Percentiles rank a stretch among this genome's conserved stretches.
Conservation (phyloP, 2,329 filamentous ascomycete genomes). For the Zymoseptoria pseudotritici region DNA sequence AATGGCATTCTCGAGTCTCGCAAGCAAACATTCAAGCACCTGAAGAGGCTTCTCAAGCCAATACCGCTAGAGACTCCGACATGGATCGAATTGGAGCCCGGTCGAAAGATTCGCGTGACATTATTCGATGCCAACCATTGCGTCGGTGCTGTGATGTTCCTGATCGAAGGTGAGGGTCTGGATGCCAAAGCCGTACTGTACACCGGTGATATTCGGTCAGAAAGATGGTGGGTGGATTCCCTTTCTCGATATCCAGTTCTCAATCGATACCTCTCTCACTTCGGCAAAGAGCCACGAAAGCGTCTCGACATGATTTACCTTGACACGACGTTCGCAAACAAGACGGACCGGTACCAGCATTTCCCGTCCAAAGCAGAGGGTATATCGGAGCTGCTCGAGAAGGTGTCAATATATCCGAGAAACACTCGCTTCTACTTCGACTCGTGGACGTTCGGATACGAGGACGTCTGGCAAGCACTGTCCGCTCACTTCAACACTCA, state of each 20-base stretch:
- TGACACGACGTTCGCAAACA: slow-evolving; percentile 70
- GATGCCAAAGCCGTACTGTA: slow-evolving; percentile 64
- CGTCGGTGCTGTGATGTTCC: slow-evolving; percentile 82
- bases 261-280: slow-evolving; percentile 60
- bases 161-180: slow-evolving; percentile 65
- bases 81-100: slow-evolving; percentile 63
- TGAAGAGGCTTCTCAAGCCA: slow-evolving; percentile 66
- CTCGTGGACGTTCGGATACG: slow-evolving; percentile 88
- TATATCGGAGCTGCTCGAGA: slow-evolving; percentile 62
- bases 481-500: slow-evolving; percentile 60
- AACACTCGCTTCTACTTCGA: slow-evolving; percentile 78
- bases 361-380: slow-evolving; percentile 67
- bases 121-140: slow-evolving; percentile 91
- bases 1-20: slow-evolving; percentile 69
- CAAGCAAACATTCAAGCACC: slow-evolving; percentile 67
- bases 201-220: slow-evolving; percentile 80
- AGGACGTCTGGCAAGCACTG: slow-evolving; percentile 82
- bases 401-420: slow-evolving; percentile 59
- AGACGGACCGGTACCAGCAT: slow-evolving; percentile 40
- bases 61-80: slow-evolving; percentile 77
- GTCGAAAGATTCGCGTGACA: slow-evolving; percentile 66
- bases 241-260: slow-evolving; percentile 64
- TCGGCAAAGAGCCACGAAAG: slow-evolving; percentile 47
- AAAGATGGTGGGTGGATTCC: slow-evolving; percentile 76
- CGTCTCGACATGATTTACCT: slow-evolving; percentile 76